Conservation (phyloP, 495 filamentous ascomycete species). For the Penicillium angulare region DNA sequence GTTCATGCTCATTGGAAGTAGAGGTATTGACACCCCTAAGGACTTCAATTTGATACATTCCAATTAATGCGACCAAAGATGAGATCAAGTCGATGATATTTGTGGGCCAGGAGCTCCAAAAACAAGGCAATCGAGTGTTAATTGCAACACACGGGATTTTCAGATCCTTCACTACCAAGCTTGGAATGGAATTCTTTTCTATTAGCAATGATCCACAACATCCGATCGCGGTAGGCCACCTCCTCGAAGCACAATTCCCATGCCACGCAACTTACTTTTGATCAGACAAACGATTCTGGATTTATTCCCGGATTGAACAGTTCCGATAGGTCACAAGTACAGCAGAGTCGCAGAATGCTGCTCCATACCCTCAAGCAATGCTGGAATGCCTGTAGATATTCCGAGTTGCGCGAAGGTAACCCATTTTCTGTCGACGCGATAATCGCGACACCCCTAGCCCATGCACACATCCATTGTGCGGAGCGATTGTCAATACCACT, state of each 20-base stretch:
- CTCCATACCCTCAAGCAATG: not conserved
- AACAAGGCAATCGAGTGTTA: conserved; percentile 3
- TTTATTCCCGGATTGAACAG: not conserved
- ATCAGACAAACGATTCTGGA: not conserved
- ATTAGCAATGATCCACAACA: conserved; percentile 6
- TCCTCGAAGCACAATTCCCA: not conserved
- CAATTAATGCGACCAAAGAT: not conserved
- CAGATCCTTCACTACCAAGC: not conserved
- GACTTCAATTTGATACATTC: not conserved
- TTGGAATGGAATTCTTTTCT: conserved; percentile 13
- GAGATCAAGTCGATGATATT: conserved; percentile 2
- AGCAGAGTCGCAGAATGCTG: not conserved
- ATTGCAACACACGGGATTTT: conserved; percentile 6
- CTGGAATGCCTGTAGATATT: conserved; percentile 10
- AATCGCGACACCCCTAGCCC: conserved; percentile 12
- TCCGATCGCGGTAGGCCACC: conserved; percentile 4
- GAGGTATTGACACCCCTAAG: not conserved
- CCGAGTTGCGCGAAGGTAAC: not conserved
- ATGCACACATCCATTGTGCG: conserved; percentile 13
- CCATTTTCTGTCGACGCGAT: conserved; percentile 10
- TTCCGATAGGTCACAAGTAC: not conserved
- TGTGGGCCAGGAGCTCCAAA: not conserved
- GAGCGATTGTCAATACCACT: conserved; percentile 10
- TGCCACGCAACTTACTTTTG: not conserved
- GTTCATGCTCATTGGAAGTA: conserved; percentile 11